Percentiles rank a stretch among this genome's conserved stretches.
These are phyloP conservation scores for Hypoxylon sp. DNA, from an alignment of 2,329 filamentous ascomycete genomes.

Conservation along the genomic window DNA sequence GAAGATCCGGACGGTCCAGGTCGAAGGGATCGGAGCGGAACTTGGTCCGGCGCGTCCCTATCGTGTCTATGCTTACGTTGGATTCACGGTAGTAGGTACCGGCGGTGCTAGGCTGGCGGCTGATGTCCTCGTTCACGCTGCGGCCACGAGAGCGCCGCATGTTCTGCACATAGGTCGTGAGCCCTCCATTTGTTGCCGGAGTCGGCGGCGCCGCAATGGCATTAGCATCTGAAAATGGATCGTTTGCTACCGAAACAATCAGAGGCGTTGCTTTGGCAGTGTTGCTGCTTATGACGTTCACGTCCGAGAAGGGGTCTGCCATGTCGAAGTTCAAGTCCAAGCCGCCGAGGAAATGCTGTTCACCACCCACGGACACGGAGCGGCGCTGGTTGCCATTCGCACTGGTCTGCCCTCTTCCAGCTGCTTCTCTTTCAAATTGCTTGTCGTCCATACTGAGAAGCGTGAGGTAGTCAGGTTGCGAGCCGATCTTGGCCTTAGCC, in stretches of 20 bases:
- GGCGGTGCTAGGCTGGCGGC: constrained; percentile 45
- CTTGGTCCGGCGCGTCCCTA: constrained; percentile 61
- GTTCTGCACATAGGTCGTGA: constrained; percentile 59
- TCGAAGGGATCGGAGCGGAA: constrained; percentile 75
- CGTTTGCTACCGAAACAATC: constrained; percentile 50
- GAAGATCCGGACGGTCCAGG: constrained; percentile 66
- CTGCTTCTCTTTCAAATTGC: constrained; percentile 48
- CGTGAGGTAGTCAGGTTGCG: constrained; percentile 59
- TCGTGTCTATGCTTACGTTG: constrained; percentile 55
- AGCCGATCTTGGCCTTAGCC: constrained; percentile 41
- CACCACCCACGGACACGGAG: constrained; percentile 51
- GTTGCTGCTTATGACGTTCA: constrained; percentile 54
- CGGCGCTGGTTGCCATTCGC: constrained; percentile 45
- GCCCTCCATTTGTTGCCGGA: constrained; percentile 44
- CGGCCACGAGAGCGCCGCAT: constrained; percentile 63
- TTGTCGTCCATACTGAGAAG: constrained; percentile 58
- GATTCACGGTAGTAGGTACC: constrained; percentile 58
- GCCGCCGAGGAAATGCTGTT: constrained; percentile 57
- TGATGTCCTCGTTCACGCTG: constrained; percentile 53
- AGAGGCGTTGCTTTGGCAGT: constrained; percentile 56
- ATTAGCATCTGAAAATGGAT: constrained; percentile 64
- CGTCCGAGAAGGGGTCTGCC: constrained; percentile 62
- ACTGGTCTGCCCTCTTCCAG: constrained; percentile 27
- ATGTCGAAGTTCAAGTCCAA: constrained; percentile 55
- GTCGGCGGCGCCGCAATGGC: constrained; percentile 53